A percentile compares a stretch with the other conserved stretches of the same genome.
phyloP scores from a whole-genome alignment of 23 red algal species.

The Gracilaria domingensis region DNA sequence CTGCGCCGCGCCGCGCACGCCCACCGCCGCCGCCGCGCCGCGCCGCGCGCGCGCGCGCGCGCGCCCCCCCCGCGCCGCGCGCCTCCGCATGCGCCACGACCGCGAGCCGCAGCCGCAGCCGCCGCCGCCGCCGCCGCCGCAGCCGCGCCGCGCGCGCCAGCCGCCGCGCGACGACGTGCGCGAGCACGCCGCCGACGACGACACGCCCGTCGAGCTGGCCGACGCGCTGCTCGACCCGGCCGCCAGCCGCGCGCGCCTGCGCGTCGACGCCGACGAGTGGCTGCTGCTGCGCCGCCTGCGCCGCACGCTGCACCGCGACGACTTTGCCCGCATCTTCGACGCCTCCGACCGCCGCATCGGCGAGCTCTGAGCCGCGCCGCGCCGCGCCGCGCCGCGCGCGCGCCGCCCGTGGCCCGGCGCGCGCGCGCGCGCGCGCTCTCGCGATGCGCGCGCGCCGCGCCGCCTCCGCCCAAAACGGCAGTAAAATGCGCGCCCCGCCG shows the following conservation, averaged over 20 bases:
- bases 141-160: too few species aligned
- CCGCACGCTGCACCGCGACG: constrained; percentile 38
- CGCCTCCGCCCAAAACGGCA: too few species aligned
- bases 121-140: too few species aligned
- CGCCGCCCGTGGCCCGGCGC: not conserved
- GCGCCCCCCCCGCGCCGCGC: not conserved
- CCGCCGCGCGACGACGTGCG: not conserved
- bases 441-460: not conserved
- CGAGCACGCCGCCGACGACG: not conserved
- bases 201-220: constrained; percentile 43
- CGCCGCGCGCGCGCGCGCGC: not conserved
- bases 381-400: not conserved
- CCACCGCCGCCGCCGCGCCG: not conserved
- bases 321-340: constrained; percentile 66
- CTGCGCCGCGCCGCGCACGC: not conserved
- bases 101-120: not conserved
- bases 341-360: not conserved
- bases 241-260: not conserved
- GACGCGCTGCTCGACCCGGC: constrained; percentile 36
- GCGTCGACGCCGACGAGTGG: constrained; percentile 52
- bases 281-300: constrained; percentile 51
- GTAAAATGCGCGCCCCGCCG: not conserved
- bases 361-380: not conserved
- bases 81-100: not conserved
- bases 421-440: not conserved